Percentiles rank a stretch among this genome's conserved stretches.
Evolutionary conservation across 257 asterid species (phyloP).

Genomic region (Solanum virginianum): DNA sequence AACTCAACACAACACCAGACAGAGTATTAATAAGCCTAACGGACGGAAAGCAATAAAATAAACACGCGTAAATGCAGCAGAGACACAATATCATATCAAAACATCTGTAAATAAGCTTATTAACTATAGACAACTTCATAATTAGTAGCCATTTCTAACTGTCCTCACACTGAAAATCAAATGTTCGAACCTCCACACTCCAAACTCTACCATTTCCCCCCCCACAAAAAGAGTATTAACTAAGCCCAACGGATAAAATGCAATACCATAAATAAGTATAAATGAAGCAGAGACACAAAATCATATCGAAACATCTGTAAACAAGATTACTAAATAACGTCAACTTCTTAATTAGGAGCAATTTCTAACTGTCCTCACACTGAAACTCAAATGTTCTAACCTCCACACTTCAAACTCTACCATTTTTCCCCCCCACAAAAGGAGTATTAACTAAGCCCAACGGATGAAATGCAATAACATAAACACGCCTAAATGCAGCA

Average conservation of each 20-base stretch:
- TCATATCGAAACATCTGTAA: too few relatives aligned
- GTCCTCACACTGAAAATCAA: not conserved
- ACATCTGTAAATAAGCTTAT: not conserved
- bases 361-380: not conserved
- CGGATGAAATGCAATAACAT: not conserved
- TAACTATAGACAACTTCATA: not conserved
- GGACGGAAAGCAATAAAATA: not conserved
- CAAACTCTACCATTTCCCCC: not conserved
- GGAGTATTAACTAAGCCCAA: not conserved
- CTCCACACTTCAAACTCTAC: not conserved
- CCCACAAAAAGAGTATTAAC: not conserved
- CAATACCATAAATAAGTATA: not conserved
- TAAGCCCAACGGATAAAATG: not conserved
- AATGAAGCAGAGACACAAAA: not conserved
- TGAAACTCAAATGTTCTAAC: not conserved
- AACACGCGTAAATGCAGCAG: not conserved
- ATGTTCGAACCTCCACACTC: not conserved
- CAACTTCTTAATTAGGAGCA: not conserved
- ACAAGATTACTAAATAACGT: not conserved
- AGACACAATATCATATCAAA: not conserved
- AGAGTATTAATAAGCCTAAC: not conserved
- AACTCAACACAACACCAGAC: not conserved
- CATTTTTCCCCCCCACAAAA: not conserved
- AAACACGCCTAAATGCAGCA: not conserved
- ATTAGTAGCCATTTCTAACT: not conserved